These are phyloP conservation scores for Aureobasidium namibiae DNA, from an alignment of 2,329 filamentous ascomycete species.

Conservation along the genomic window DNA sequence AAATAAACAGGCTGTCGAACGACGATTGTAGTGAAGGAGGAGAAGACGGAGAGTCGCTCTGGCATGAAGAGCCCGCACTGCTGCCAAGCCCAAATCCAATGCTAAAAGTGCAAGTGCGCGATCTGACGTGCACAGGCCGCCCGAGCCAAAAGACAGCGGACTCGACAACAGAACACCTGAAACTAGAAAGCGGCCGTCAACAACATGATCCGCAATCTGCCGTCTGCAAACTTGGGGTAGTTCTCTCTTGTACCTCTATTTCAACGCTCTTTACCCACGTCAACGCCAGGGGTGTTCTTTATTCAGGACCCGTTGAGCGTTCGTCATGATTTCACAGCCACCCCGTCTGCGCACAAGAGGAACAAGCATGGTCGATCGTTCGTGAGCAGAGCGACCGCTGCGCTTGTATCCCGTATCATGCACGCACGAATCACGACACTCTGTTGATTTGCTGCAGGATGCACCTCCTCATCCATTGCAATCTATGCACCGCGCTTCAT, in stretches of 20 bases:
- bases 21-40: constrained; percentile 15
- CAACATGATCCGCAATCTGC: background rate
- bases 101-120: background rate
- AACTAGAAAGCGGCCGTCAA: background rate
- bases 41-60: constrained; percentile 7
- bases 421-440: background rate
- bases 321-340: background rate
- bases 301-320: background rate
- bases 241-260: background rate
- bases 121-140: background rate
- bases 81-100: background rate
- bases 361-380: background rate
- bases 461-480: constrained; percentile 2
- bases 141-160: background rate
- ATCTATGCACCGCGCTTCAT: constrained; percentile 8
- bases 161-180: background rate
- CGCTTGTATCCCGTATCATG: background rate
- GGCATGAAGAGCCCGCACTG: background rate
- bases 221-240: background rate
- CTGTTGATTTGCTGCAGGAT: background rate
- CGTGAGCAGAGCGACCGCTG: background rate
- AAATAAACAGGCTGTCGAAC: constrained; percentile 33
- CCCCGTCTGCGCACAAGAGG: background rate
- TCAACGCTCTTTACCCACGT: no score
- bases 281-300: background rate